Percentiles rank a stretch among this genome's conserved stretches.
Conservation (phyloP, 2,329 filamentous ascomycete species). For the Penicillium concentricum region DNA sequence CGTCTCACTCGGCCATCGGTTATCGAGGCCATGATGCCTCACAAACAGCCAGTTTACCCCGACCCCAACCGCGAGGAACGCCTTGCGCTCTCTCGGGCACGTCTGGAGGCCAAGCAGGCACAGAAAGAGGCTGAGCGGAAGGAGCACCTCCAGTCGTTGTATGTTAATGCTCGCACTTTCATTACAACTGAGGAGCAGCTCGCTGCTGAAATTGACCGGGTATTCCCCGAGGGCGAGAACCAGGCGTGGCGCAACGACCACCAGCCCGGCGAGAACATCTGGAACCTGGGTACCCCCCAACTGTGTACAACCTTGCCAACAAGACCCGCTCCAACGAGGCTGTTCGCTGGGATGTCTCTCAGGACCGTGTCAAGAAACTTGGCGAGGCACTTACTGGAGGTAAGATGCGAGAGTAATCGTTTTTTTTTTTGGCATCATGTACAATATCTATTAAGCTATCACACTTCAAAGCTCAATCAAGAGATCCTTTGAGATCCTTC, state of each 20-base stretch:
- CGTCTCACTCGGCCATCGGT: constrained; percentile 70
- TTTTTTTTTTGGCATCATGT: constrained; percentile 16
- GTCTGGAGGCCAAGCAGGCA: constrained; percentile 45
- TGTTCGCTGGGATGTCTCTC: constrained; percentile 46
- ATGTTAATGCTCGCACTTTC: constrained; percentile 83
- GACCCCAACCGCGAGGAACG: constrained; percentile 64
- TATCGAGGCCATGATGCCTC: constrained; percentile 50
- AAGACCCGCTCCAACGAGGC: constrained; percentile 33
- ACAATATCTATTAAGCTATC: constrained; percentile 25
- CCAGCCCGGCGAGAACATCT: constrained; percentile 48
- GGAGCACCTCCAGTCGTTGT: constrained; percentile 78
- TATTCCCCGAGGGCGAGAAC: constrained; percentile 66
- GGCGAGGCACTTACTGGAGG: constrained; percentile 68
- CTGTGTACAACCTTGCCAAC: constrained; percentile 32
- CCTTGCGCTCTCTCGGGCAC: constrained; percentile 44
- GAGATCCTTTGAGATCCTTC: background rate
- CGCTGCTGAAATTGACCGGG: constrained; percentile 66
- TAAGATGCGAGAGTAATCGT: constrained; percentile 49
- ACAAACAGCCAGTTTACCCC: constrained; percentile 53
- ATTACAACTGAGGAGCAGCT: constrained; percentile 81
- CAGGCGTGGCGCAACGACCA: constrained; percentile 44
- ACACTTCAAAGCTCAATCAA: constrained; percentile 14
- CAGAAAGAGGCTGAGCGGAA: constrained; percentile 60
- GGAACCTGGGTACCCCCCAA: constrained; percentile 51
- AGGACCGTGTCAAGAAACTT: constrained; percentile 61